These are phyloP conservation scores for Naganishia sp. DNA, from an alignment of 1,284 basidiomycete genomes.

Conservation along the genomic window DNA sequence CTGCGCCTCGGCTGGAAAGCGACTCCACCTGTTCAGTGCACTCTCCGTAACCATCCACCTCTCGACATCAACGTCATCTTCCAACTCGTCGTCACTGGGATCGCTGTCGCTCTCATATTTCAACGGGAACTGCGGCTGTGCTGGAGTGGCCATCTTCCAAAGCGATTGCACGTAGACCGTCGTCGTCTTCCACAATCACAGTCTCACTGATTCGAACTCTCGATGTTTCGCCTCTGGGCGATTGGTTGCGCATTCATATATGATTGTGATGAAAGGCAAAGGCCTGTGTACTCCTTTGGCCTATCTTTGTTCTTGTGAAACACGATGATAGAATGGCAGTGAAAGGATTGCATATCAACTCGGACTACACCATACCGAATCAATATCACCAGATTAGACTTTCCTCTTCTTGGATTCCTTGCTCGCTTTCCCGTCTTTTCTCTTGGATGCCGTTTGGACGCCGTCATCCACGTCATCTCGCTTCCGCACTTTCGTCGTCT, in stretches of 20 bases:
- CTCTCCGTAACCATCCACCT: conserved; percentile 5
- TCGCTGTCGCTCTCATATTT: not conserved
- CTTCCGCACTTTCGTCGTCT: too few species aligned
- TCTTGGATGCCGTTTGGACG: conserved; percentile 2
- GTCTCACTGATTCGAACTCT: too few species aligned
- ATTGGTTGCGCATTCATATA: too few species aligned
- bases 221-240: too few species aligned
- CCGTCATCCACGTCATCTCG: not conserved
- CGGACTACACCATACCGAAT: conserved; percentile 3
- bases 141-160: not conserved
- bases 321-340: not conserved
- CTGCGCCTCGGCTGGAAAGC: conserved; percentile 14
- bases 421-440: conserved; percentile 9
- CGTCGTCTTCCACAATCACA: too few species aligned
- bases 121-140: not conserved
- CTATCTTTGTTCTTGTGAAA: not conserved
- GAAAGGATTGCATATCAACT: not conserved
- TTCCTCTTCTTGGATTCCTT: not conserved
- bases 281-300: conserved; percentile 1
- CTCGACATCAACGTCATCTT: conserved; percentile 17
- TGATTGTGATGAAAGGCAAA: not conserved
- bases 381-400: too few species aligned
- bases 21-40: conserved; percentile 23
- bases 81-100: not conserved
- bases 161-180: too few species aligned